Conservation (phyloP, 441 rosid genomes). For the Pelargonium cotyledonis region DNA sequence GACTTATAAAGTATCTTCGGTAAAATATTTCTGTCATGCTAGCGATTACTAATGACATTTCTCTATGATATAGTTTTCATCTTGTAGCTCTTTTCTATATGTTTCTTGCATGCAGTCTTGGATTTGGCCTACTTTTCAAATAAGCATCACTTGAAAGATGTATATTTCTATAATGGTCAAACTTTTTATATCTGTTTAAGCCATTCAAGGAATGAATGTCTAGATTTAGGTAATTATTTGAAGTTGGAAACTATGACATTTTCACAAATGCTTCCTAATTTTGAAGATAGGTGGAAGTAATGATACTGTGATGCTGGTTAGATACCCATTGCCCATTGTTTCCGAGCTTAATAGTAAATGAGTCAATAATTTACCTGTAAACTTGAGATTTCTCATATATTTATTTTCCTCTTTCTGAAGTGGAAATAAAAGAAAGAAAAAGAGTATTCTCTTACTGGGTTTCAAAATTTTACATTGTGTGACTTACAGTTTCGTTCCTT, state of each 20-base stretch:
- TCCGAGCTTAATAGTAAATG: too few species aligned
- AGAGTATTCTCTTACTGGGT: too few species aligned
- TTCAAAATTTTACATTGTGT: too few species aligned
- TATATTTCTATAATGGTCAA: background rate
- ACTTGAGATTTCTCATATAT: too few species aligned
- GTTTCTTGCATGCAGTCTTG: background rate
- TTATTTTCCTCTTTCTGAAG: too few species aligned
- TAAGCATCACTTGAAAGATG: background rate
- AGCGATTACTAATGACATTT: too few species aligned
- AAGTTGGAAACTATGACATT: background rate
- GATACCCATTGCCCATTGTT: background rate
- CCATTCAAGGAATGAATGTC: background rate
- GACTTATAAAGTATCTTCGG: background rate
- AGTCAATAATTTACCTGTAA: too few species aligned
- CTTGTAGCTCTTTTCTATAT: background rate
- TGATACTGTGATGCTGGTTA: background rate
- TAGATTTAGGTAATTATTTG: background rate
- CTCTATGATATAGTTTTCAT: background rate
- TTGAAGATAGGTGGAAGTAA: background rate
- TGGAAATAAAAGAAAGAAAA: too few species aligned
- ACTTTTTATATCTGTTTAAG: background rate
- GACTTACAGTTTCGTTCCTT: too few species aligned
- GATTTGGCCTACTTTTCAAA: background rate
- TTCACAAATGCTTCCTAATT: background rate
- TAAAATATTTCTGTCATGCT: background rate